Base-by-base conservation (phyloP, 352 stramenopile species). In the Phytophthora vignae region DNA sequence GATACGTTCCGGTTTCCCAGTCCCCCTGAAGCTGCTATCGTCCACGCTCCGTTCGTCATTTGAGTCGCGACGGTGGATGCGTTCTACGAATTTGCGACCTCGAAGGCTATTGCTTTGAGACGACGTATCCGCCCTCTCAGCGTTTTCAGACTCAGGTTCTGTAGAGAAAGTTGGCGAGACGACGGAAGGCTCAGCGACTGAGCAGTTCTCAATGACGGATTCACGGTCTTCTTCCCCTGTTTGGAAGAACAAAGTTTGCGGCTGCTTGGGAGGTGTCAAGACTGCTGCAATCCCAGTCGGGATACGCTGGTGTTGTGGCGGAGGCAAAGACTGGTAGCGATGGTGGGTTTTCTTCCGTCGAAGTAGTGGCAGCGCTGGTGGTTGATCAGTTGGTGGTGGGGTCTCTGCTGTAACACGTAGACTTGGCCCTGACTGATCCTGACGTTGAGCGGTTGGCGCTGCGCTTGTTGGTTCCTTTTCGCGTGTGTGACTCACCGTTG, bases 1-100 rank as follows among this genome's bases (percentile, higher is more conserved):
- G 29, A 91, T 81, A 12, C 73, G 78, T 29, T 91, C 83, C 11
- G 61, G 71, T 22, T 19, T 36, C 46, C 46, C 61, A 62, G 46
- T 64, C 31, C 21, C 54, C 7, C 42, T 60, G 36, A 67, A 68
- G 19, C 49, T 71, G 27, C 53, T 67, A 17, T 66, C 53, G 52
- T 64, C 54, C 29, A 38, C 42, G 19, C 52, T 68, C 53, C 46
- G 42, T 57, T 71, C 71, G 46, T 77, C 59, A 52, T 44, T 72
- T 21, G 63, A 60, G 17, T 69, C 40, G 22, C 36, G 50, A 46
- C 38, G 55, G 29, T 25, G 48, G 31, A 46, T 44, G 0, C n/a
- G 46, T 21, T 59, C 62, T 1, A 60, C n/a, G 14, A 36, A 60
- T 46, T 74, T 67, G 1, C 17, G 54, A 53, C 9, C 17, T 42